Evolutionary conservation across 179 eudicot genomes (phyloP).

Genomic region (Spergularia azorica): DNA sequence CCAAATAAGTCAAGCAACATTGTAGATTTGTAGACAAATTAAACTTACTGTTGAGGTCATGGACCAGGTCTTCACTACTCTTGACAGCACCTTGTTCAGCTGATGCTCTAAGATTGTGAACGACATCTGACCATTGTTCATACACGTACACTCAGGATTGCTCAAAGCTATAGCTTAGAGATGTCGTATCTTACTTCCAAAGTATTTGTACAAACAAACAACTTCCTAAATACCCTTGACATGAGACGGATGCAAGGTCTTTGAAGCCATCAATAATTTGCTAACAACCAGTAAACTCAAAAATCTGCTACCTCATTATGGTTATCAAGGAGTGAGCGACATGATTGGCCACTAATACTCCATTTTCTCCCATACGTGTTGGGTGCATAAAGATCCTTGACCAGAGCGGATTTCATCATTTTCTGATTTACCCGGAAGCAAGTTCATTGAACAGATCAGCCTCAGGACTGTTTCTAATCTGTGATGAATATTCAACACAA

Average conservation of each 20-base stretch:
- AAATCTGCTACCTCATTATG: slow-evolving; percentile 61
- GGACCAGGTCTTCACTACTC: too few species aligned
- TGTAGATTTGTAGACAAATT: too few species aligned
- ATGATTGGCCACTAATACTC: slow-evolving; percentile 44
- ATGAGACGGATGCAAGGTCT: slow-evolving; percentile 66
- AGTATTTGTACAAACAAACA: slow-evolving; percentile 78
- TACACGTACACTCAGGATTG: slow-evolving; percentile 60
- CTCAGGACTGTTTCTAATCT: too few species aligned
- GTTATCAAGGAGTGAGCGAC: slow-evolving; percentile 53
- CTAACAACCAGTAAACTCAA: too few species aligned
- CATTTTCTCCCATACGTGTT: slow-evolving; percentile 80
- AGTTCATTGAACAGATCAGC: not conserved
- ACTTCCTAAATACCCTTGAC: slow-evolving; percentile 90
- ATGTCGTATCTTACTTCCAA: slow-evolving; percentile 70
- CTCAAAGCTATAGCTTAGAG: slow-evolving; percentile 45
- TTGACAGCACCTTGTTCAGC: too few species aligned
- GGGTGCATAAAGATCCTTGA: slow-evolving; percentile 84
- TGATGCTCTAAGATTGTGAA: too few species aligned
- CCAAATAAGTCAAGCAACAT: too few species aligned
- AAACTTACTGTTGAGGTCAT: too few species aligned
- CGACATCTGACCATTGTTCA: not conserved
- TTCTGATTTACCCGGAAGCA: slow-evolving; percentile 79
- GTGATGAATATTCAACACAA: not conserved
- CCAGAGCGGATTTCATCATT: slow-evolving; percentile 97
- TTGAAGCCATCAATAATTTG: slow-evolving; percentile 42